Evolutionary conservation across 495 filamentous ascomycete species (phyloP).

Genomic region (Ramalina intermedia): DNA sequence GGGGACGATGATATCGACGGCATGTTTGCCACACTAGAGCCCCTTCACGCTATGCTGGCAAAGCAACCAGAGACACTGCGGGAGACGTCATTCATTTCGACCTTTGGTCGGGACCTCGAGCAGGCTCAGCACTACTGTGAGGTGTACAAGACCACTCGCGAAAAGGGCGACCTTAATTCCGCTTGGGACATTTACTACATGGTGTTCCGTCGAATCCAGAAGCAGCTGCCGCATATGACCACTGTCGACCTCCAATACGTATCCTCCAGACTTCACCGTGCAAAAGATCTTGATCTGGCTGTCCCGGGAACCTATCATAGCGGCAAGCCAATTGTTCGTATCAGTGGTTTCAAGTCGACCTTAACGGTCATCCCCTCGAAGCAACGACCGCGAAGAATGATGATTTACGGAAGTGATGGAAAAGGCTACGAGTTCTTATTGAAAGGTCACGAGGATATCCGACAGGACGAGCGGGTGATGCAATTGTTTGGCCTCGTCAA

Average conservation of each 20-base stretch:
- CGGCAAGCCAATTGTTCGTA: constrained; percentile 72
- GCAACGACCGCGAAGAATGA: constrained; percentile 82
- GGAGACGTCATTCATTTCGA: constrained; percentile 95
- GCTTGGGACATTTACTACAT: constrained; percentile 99
- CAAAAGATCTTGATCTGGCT: constrained; percentile 72
- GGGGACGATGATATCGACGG: constrained; percentile 92
- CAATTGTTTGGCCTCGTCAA: constrained; percentile 95
- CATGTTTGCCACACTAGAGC: constrained; percentile 84
- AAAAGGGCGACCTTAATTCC: constrained; percentile 88
- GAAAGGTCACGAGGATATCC: constrained; percentile 96
- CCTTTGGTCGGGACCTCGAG: constrained; percentile 85
- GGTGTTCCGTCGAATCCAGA: constrained; percentile 87
- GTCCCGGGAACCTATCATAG: constrained; percentile 89
- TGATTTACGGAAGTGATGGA: constrained; percentile 77
- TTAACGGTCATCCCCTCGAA: constrained; percentile 92
- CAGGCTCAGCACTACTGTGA: constrained; percentile 93
- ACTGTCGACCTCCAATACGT: constrained; percentile 92
- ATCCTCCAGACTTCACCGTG: constrained; percentile 76
- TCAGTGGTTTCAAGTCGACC: constrained; percentile 75
- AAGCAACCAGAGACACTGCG: constrained; percentile 80
- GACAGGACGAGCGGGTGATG: constrained; percentile 98
- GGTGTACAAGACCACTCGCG: constrained; percentile 71
- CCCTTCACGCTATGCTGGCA: constrained; percentile 82
- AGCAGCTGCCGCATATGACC: constrained; percentile 81
- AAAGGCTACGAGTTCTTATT: constrained; percentile 69